These are phyloP conservation scores for Otatea glauca DNA, from an alignment of 176 grass and related monocot genomes.

Conservation along the genomic window DNA sequence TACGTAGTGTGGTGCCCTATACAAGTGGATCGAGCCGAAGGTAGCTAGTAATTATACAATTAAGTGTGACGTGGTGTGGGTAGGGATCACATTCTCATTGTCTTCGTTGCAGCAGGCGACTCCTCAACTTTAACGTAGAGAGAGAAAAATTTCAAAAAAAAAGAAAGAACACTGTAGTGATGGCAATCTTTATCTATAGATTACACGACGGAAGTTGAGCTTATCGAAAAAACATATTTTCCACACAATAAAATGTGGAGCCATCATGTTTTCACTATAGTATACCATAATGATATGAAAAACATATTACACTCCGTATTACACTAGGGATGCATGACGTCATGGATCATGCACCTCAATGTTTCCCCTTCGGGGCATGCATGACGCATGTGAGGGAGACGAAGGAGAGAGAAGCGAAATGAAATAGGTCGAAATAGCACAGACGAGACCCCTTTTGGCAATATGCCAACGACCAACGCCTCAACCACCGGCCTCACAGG, in stretches of 20 bases:
- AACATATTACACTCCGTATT: background rate
- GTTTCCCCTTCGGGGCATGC: slow-evolving; percentile 52
- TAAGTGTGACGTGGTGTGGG: no score
- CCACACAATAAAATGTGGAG: background rate
- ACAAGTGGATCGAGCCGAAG: no score
- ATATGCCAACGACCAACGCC: slow-evolving; percentile 63
- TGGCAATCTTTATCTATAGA: no score
- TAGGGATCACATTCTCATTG: no score
- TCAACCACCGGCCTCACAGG: slow-evolving; percentile 46
- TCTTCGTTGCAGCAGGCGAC: no score
- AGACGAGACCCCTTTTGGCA: slow-evolving; percentile 35
- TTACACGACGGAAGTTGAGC: no score
- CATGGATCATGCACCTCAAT: slow-evolving; percentile 17
- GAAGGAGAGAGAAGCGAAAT: background rate
- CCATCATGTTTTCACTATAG: background rate
- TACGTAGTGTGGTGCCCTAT: no score
- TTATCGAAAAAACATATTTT: background rate
- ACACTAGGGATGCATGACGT: slow-evolving; percentile 28
- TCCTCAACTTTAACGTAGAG: no score
- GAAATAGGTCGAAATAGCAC: background rate
- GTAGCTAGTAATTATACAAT: no score
- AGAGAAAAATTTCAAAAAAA: no score
- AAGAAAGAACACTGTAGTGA: no score
- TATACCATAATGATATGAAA: background rate
- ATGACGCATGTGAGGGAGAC: slow-evolving; percentile 27